Base-by-base conservation (phyloP, 768 basidiomycete species). In the Phallus indusiatus region DNA sequence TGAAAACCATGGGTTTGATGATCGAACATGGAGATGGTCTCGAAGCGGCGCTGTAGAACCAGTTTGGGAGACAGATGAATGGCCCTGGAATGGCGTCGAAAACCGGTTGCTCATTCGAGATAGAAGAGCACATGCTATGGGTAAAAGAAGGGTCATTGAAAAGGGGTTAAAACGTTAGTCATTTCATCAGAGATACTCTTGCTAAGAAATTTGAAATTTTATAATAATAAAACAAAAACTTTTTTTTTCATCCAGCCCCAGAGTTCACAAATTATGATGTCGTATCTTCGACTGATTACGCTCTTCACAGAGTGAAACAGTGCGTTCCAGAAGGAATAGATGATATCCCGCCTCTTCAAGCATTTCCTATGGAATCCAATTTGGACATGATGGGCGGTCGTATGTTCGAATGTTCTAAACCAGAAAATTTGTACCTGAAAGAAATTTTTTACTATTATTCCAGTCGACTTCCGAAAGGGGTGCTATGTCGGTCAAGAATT, bases 401-500 rank as follows among this genome's bases (percentile, higher is more conserved):
- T 96, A 66, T 72, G 88, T 77, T 24, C 18, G 17, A 33, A 1
- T 47, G 50, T 55, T 34, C 42, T 66, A 12, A 33, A 54, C 57
- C 63, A 64, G 59, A 10, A 28, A 60, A 36, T 58, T 28, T 28
- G 28, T 28, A 28, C 28, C 28, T 49, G 56, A 61, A 51, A 62
- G 47, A 47, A 28, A 62, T 56, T 22, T 63, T 28, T 54, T 48
- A 28, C 28, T 28, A 7, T 28, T 28, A 28, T 28, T 28, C 28
- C 77, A 87, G 94, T 98, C 68, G 93, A 97, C 72, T 97, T 96
- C 70, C 78, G 90, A 59, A 99, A 99, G 74, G 96, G 96, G 2
- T 99, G 96, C 68, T 98, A 97, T 67, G 86, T 98, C 5, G 96
- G 96, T 9, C 96, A 99, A 76, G 96, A 98, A 67, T 77, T 98